phyloP scores from a whole-genome alignment of 2,329 filamentous ascomycete species.

The Teratosphaeria zuluensis region DNA sequence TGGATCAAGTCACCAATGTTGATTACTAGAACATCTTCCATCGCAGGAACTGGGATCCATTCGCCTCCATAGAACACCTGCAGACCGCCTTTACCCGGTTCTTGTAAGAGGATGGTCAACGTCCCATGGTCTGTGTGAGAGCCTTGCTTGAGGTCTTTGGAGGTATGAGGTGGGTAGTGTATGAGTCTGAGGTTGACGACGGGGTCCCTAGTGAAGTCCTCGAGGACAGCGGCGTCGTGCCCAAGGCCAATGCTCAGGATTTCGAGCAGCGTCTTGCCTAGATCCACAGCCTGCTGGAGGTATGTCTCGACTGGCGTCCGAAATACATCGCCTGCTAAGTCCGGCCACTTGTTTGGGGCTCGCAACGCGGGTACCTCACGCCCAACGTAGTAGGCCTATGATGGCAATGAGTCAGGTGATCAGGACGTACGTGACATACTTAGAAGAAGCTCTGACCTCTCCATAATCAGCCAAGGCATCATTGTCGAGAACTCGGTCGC shows the following conservation, averaged over 20 bases:
- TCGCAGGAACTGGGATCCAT: constrained; percentile 37
- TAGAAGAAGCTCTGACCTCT: constrained; percentile 8
- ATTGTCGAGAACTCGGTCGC: constrained; percentile 43
- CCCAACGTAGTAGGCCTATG: constrained; percentile 22
- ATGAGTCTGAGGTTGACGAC: constrained; percentile 19
- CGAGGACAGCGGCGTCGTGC: constrained; percentile 10
- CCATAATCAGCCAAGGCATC: constrained; percentile 12
- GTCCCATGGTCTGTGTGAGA: constrained; percentile 31
- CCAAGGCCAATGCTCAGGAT: constrained; percentile 13
- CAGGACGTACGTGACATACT: not conserved
- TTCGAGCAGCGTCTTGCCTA: constrained; percentile 13
- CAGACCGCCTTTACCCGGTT: constrained; percentile 33
- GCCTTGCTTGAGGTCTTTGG: constrained; percentile 9
- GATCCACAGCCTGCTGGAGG: constrained; percentile 10
- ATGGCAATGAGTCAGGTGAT: not conserved
- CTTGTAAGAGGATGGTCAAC: constrained; percentile 37
- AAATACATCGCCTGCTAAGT: constrained; percentile 11
- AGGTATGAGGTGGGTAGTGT: constrained; percentile 14
- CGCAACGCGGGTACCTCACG: constrained; percentile 22
- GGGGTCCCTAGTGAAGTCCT: constrained; percentile 17
- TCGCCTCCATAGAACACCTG: constrained; percentile 30
- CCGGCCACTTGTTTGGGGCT: constrained; percentile 36
- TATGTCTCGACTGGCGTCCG: constrained; percentile 9
- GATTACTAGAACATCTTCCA: constrained; percentile 37
- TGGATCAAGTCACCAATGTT: constrained; percentile 44